Conservation (phyloP, 2,329 filamentous ascomycete genomes). For the Beauveria brongniartii region DNA sequence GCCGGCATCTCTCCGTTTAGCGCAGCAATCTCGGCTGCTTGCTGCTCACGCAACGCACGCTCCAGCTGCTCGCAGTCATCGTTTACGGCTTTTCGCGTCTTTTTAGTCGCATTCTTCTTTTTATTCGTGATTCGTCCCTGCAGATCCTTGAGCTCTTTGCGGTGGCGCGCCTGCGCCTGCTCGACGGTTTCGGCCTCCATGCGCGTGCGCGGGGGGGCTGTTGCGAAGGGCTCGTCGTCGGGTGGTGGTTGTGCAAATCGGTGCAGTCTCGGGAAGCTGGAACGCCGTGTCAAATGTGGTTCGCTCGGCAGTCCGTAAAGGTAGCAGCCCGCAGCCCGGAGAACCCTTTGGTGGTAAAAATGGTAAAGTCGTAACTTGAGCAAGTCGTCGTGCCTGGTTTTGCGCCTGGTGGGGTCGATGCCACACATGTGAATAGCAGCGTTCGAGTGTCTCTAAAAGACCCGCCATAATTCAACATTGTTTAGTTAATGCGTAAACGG, state of each 20-base stretch:
- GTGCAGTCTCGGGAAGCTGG: background rate
- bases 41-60: conserved; percentile 55
- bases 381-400: background rate
- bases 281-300: background rate
- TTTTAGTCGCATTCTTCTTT: conserved; percentile 94
- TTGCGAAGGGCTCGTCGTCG: background rate
- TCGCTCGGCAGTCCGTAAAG: background rate
- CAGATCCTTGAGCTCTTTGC: conserved; percentile 81
- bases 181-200: conserved; percentile 54
- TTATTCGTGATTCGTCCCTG: conserved; percentile 83
- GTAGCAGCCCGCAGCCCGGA: background rate
- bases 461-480: too few relatives aligned
- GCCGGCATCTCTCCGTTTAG: conserved; percentile 23
- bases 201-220: background rate
- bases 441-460: background rate
- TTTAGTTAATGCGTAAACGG: too few relatives aligned
- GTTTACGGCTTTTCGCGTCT: conserved; percentile 66
- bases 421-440: background rate
- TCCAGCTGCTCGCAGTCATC: conserved; percentile 69
- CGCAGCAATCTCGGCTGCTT: conserved; percentile 50
- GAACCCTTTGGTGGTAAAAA: background rate
- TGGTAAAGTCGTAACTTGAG: background rate
- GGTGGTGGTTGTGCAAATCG: background rate
- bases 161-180: conserved; percentile 68
- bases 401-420: background rate